Conservation (phyloP, 2,329 filamentous ascomycete genomes). For the Lasiodiplodia citricola region DNA sequence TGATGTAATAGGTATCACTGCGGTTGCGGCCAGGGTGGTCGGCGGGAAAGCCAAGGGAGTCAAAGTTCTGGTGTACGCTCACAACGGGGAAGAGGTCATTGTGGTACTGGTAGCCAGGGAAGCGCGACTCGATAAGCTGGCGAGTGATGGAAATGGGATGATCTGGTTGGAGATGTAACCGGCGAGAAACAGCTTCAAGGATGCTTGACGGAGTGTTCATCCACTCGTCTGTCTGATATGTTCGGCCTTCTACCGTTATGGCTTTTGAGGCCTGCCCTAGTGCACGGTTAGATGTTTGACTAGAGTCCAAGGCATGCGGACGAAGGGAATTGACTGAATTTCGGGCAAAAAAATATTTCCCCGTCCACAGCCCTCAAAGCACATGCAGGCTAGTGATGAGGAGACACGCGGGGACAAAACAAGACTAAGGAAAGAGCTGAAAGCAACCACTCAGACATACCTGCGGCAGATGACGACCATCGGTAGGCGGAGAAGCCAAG, state of each 20-base stretch:
- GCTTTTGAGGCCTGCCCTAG: conserved; percentile 33
- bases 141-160: conserved; percentile 92
- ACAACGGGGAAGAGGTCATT: conserved; percentile 84
- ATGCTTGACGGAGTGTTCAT: conserved; percentile 84
- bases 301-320: too few species aligned
- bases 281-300: not conserved
- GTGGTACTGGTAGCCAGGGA: conserved; percentile 78
- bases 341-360: too few species aligned
- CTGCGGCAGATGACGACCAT: conserved; percentile 17
- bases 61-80: conserved; percentile 86
- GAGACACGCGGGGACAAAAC: too few species aligned
- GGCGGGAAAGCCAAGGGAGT: conserved; percentile 87
- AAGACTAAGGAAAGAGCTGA: not conserved
- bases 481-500: not conserved
- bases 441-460: not conserved
- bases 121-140: conserved; percentile 88
- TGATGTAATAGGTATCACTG: conserved; percentile 96
- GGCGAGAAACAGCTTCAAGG: conserved; percentile 72
- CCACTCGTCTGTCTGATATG: conserved; percentile 76
- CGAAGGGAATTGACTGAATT: not conserved
- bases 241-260: conserved; percentile 66
- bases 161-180: conserved; percentile 86
- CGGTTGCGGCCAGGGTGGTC: conserved; percentile 87
- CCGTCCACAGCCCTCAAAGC: too few species aligned
- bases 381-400: not conserved